Evolutionary conservation across 306 rosid species (phyloP).

Genomic region (Mucuna pruriens): DNA sequence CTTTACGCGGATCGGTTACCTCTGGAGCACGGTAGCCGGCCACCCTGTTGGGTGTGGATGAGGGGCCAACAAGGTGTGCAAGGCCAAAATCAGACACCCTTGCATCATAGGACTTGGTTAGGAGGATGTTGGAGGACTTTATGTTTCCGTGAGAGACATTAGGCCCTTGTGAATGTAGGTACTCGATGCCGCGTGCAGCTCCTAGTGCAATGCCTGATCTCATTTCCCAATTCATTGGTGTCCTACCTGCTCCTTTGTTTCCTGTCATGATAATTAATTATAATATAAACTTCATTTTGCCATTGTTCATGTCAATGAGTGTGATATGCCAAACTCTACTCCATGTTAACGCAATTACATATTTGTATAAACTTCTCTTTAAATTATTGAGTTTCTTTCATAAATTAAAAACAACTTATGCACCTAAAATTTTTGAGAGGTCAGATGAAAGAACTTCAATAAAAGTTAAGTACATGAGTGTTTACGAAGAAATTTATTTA

Average conservation of each 20-base stretch:
- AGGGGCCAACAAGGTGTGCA: constrained; percentile 71
- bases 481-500: neutral
- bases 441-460: too few species aligned
- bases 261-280: constrained; percentile 42
- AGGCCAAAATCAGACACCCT: constrained; percentile 72
- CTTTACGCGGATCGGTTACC: constrained; percentile 68
- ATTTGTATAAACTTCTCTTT: too few species aligned
- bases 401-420: too few species aligned
- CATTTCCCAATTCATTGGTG: constrained; percentile 70
- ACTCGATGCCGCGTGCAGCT: constrained; percentile 64
- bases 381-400: too few species aligned
- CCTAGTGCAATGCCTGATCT: constrained; percentile 67
- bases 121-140: constrained; percentile 69
- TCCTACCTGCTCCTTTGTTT: constrained; percentile 67
- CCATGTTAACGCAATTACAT: constrained; percentile 6
- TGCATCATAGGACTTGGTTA: constrained; percentile 64
- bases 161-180: constrained; percentile 66
- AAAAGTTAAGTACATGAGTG: too few species aligned
- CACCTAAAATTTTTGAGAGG: too few species aligned
- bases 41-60: constrained; percentile 64
- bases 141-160: constrained; percentile 69
- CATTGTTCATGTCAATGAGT: constrained; percentile 13
- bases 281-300: neutral
- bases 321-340: neutral
- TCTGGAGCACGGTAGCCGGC: constrained; percentile 75